phyloP scores from a whole-genome alignment of 2,329 filamentous ascomycete genomes.

The Aspergillus quadrilineatus region DNA sequence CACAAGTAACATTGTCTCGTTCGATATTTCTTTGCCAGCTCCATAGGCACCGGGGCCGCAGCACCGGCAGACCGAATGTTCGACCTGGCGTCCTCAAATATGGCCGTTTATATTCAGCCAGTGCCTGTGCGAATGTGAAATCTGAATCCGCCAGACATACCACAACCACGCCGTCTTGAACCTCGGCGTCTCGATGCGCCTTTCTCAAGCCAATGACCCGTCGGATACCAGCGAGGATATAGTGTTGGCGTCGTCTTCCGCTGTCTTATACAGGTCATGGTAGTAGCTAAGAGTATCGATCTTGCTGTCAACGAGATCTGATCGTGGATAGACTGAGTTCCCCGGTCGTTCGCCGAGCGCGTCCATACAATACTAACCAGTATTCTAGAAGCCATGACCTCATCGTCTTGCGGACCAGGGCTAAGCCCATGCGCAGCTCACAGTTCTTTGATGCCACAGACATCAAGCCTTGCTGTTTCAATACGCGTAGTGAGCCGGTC shows the following conservation, averaged over 20 bases:
- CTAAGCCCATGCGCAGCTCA: slow-evolving; percentile 60
- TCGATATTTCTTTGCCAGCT: slow-evolving; percentile 46
- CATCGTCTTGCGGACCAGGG: slow-evolving; percentile 43
- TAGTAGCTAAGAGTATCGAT: slow-evolving; percentile 63
- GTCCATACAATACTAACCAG: slow-evolving; percentile 49
- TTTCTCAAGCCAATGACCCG: slow-evolving; percentile 41
- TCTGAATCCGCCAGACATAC: slow-evolving; percentile 37
- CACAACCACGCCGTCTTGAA: slow-evolving; percentile 50
- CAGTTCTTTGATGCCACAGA: slow-evolving; percentile 49
- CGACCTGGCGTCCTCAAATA: slow-evolving; percentile 60
- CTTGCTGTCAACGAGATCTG: slow-evolving; percentile 45
- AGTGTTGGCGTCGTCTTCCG: slow-evolving; percentile 51
- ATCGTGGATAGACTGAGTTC: slow-evolving; percentile 45
- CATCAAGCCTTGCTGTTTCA: slow-evolving; percentile 41
- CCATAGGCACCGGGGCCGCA: slow-evolving; percentile 55
- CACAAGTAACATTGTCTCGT: slow-evolving; percentile 58
- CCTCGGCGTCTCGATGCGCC: slow-evolving; percentile 34
- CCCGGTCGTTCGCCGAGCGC: slow-evolving; percentile 31
- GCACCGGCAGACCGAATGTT: slow-evolving; percentile 52
- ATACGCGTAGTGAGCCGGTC: slow-evolving; percentile 22
- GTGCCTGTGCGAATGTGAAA: slow-evolving; percentile 7
- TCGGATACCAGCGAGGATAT: slow-evolving; percentile 52
- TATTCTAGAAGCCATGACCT: slow-evolving; percentile 41
- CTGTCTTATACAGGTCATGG: slow-evolving; percentile 51
- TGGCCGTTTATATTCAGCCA: slow-evolving; percentile 47